These are phyloP conservation scores for Candida boidinii DNA, from an alignment of 805 yeast species.

Conservation along the genomic window DNA sequence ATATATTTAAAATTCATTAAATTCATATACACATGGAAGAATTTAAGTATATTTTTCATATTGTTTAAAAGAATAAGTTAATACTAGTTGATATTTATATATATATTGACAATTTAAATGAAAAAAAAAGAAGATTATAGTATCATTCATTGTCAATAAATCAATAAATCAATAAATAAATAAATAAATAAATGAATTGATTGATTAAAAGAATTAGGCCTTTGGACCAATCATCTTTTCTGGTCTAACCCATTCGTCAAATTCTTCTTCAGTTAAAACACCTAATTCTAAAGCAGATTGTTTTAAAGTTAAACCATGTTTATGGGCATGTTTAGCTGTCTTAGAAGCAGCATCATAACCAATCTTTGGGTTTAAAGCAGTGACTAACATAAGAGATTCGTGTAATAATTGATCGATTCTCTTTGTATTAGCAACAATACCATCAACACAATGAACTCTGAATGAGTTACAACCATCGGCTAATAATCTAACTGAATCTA, in stretches of 20 bases:
- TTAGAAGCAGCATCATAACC: constrained; percentile 97
- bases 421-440: constrained; percentile 80
- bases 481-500: constrained; percentile 77
- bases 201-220: too few species aligned
- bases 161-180: too few species aligned
- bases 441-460: constrained; percentile 92
- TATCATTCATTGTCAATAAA: too few species aligned
- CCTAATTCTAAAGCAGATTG: constrained; percentile 90
- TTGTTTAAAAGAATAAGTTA: too few species aligned
- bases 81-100: too few species aligned
- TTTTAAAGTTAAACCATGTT: constrained; percentile 93
- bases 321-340: constrained; percentile 98
- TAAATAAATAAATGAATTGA: too few species aligned
- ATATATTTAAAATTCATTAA: too few species aligned
- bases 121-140: too few species aligned
- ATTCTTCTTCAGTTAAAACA: constrained; percentile 75
- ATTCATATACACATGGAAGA: too few species aligned
- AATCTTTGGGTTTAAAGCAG: constrained; percentile 97
- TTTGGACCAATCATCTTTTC: constrained; percentile 98
- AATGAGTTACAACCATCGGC: constrained; percentile 88
- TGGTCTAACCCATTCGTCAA: constrained; percentile 95
- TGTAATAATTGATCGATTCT: constrained; percentile 82
- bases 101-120: too few species aligned
- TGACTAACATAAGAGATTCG: constrained; percentile 96
- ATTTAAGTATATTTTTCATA: too few species aligned